Conservation (phyloP, 2,329 filamentous ascomycete genomes). For the Clonostachys solani region DNA sequence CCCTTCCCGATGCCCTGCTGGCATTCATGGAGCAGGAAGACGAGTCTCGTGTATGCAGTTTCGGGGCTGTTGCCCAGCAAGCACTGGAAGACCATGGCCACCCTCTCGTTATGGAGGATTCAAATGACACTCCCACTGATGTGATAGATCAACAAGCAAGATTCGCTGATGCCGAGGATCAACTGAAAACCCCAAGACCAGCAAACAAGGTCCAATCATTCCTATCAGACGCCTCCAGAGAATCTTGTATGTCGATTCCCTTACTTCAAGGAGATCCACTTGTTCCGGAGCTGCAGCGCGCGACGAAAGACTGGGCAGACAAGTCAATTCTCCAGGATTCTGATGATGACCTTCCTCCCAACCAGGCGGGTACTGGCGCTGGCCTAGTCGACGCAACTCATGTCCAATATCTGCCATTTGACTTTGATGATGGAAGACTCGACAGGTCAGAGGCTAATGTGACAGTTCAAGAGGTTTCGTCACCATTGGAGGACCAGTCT, state of each 20-base stretch:
- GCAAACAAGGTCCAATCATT: constrained; percentile 36
- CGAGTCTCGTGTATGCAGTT: not conserved
- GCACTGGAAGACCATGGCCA: not conserved
- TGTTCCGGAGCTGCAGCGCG: constrained; percentile 7
- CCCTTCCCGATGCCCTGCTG: too few relatives aligned
- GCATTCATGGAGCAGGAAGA: not conserved
- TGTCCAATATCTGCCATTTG: constrained; percentile 41
- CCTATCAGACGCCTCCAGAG: constrained; percentile 58
- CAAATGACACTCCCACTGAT: not conserved
- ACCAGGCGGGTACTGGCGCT: not conserved
- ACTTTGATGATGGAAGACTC: constrained; percentile 31
- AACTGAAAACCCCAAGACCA: not conserved
- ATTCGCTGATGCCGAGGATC: too few relatives aligned
- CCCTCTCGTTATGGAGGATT: not conserved
- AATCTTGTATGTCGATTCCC: constrained; percentile 74
- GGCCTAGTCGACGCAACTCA: constrained; percentile 12
- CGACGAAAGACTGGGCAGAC: constrained; percentile 46
- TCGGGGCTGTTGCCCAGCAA: not conserved
- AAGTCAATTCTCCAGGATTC: constrained; percentile 48
- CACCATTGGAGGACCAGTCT: constrained; percentile 27
- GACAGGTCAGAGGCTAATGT: constrained; percentile 42
- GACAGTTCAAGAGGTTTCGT: constrained; percentile 23
- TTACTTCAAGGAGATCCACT: constrained; percentile 62
- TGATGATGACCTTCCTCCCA: constrained; percentile 27
- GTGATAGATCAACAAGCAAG: too few relatives aligned